Conservation (phyloP, 2,329 filamentous ascomycete species). For the Truncatella angustata region DNA sequence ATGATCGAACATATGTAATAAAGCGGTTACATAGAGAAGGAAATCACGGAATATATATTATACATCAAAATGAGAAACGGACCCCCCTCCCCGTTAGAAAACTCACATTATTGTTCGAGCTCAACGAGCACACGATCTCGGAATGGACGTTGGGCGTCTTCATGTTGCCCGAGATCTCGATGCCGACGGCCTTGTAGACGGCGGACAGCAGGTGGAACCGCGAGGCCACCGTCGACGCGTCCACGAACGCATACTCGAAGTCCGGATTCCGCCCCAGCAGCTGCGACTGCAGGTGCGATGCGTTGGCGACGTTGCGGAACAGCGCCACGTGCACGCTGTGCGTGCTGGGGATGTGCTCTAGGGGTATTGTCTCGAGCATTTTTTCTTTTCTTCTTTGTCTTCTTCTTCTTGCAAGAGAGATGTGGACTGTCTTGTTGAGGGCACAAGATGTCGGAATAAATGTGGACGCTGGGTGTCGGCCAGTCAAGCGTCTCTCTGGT, state of each 20-base stretch:
- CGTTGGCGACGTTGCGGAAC: constrained; percentile 75
- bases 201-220: constrained; percentile 72
- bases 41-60: too few species aligned
- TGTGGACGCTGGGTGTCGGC: too few species aligned
- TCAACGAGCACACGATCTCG: constrained; percentile 80
- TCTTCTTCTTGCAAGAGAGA: too few species aligned
- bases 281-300: constrained; percentile 75
- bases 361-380: constrained; percentile 61
- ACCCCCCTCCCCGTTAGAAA: neutral
- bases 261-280: constrained; percentile 79
- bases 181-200: constrained; percentile 72
- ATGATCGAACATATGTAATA: too few species aligned
- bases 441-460: too few species aligned
- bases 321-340: constrained; percentile 71
- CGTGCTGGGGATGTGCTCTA: constrained; percentile 72
- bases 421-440: too few species aligned
- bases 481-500: too few species aligned
- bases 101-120: constrained; percentile 76
- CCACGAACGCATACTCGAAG: constrained; percentile 93
- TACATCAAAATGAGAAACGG: too few species aligned
- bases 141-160: constrained; percentile 86
- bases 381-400: too few species aligned
- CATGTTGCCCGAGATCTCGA: constrained; percentile 57
- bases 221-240: constrained; percentile 77
- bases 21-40: neutral